Base-by-base conservation (phyloP, 139 green algal species). In the Yamagishiella unicocca region DNA sequence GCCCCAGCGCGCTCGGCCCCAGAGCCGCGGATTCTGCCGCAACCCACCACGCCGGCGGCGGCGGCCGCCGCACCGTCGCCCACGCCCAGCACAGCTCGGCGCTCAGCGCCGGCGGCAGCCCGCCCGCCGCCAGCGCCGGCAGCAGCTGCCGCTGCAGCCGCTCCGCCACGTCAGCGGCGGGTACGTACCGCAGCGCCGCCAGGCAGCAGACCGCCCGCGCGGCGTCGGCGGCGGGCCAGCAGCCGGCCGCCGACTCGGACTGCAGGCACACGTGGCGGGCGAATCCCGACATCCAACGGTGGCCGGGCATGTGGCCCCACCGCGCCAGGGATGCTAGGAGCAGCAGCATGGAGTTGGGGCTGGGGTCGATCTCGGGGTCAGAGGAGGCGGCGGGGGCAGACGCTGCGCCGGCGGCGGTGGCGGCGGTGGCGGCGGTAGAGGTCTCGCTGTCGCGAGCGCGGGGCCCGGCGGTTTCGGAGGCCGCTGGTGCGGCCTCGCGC, bases 241-340 rank as follows among this genome's bases (percentile, higher is more conserved):
- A 17, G 43, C 50, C 61, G 40, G 75, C 45, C 9, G 53, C 37
- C 5, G 35, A 64, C 24, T 75, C 79, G 2, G 62, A 10, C 29
- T 64, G 40, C 25, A 29, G 40, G 14, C 61, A 64, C 29, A 85
- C 61, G 40, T 85, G 61, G 14, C 61, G 61, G 1, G 61, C 79
- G 40, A 85, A 38, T n/a, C 79, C 61, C 29, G 79, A 35, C 1
- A 85, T 61, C 79, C 79, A 85, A 5, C 79, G 40, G 40, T 62
- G 27, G n/a, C 29, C n/a, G 0, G 79, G 61, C 9, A 12, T 12
- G 22, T 75, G 61, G 42, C 79, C 79, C 79, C 79, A 85, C 1
- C 79, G 61, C 27, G 31, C 61, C 79, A 76, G 33, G 0, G 79
- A 85, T 10, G 40, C 29, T 42, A 85, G 29, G 31, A 85, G 61